A percentile compares a stretch with the other conserved stretches of the same genome.
phyloP scores from a whole-genome alignment of 768 basidiomycete genomes.

The Solioccasus polychromus region DNA sequence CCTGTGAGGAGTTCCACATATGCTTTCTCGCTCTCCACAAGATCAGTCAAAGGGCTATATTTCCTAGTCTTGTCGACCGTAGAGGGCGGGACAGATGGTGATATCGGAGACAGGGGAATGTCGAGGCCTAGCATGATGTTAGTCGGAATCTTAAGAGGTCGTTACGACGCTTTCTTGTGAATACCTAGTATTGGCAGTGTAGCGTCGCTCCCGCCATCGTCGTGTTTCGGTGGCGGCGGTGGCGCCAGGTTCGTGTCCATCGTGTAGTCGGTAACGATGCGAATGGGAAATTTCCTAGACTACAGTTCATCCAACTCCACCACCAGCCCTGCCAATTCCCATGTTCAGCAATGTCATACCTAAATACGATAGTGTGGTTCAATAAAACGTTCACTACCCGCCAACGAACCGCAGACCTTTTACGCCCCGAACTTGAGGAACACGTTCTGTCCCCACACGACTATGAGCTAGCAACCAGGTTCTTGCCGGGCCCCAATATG shows the following conservation, averaged over 20 bases:
- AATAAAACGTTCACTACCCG: slow-evolving; percentile 45
- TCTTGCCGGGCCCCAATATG: slow-evolving; percentile 49
- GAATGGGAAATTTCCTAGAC: background rate
- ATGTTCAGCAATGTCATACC: slow-evolving; percentile 28
- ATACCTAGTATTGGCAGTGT: slow-evolving; percentile 21
- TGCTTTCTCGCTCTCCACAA: slow-evolving; percentile 88
- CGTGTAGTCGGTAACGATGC: too few species aligned
- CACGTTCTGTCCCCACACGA: slow-evolving; percentile 39
- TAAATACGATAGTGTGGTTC: slow-evolving; percentile 34
- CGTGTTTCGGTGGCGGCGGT: slow-evolving; percentile 23
- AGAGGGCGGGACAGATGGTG: slow-evolving; percentile 20
- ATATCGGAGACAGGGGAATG: slow-evolving; percentile 19
- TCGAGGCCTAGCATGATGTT: slow-evolving; percentile 22
- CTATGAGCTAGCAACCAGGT: slow-evolving; percentile 52
- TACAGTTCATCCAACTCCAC: too few species aligned
- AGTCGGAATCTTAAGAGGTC: slow-evolving; percentile 5
- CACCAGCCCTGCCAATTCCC: background rate
- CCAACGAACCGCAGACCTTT: slow-evolving; percentile 28
- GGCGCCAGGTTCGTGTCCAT: too few species aligned
- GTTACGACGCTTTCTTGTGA: background rate
- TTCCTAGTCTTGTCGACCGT: slow-evolving; percentile 55
- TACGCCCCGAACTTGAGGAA: slow-evolving; percentile 31
- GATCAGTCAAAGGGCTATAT: slow-evolving; percentile 82
- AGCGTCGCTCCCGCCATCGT: slow-evolving; percentile 1
- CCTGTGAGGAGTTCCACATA: slow-evolving; percentile 91